Evolutionary conservation across 1,284 basidiomycete genomes (phyloP).

Genomic region (Apiotrichum sp.): DNA sequence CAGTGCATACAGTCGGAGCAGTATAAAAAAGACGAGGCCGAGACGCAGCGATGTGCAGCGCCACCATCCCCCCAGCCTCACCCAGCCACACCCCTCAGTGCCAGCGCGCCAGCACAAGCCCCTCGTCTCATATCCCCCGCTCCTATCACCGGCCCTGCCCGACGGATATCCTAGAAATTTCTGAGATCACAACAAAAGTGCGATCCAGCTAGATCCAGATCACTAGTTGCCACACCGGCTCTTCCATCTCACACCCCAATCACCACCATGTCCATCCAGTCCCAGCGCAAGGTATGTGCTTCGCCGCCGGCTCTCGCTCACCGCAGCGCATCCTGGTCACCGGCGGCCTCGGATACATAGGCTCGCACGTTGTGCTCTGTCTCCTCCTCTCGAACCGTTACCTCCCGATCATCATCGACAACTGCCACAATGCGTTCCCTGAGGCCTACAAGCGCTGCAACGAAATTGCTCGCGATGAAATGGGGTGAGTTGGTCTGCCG

Average conservation of each 20-base stretch:
- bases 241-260: not conserved
- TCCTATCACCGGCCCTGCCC: too few relatives aligned
- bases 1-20: too few relatives aligned
- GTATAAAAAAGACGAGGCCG: too few relatives aligned
- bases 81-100: too few relatives aligned
- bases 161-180: too few relatives aligned
- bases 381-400: slow-evolving; percentile 80
- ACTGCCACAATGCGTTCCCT: slow-evolving; percentile 83
- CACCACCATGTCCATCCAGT: slow-evolving; percentile 4
- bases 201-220: too few relatives aligned
- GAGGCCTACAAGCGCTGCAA: slow-evolving; percentile 62
- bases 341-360: slow-evolving; percentile 52
- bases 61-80: too few relatives aligned
- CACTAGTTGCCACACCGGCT: too few relatives aligned
- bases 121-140: too few relatives aligned
- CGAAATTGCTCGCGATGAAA: slow-evolving; percentile 63
- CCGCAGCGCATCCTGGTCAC: slow-evolving; percentile 43
- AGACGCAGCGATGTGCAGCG: too few relatives aligned
- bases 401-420: slow-evolving; percentile 88
- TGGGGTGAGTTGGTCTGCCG: slow-evolving; percentile 36
- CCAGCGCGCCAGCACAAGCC: too few relatives aligned
- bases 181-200: too few relatives aligned
- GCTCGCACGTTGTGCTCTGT: slow-evolving; percentile 82
- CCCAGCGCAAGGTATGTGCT: slow-evolving; percentile 11
- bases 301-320: not conserved